Conservation (phyloP, 225 moss, liverwort and hornwort genomes). For the Straminergon stramineum region DNA sequence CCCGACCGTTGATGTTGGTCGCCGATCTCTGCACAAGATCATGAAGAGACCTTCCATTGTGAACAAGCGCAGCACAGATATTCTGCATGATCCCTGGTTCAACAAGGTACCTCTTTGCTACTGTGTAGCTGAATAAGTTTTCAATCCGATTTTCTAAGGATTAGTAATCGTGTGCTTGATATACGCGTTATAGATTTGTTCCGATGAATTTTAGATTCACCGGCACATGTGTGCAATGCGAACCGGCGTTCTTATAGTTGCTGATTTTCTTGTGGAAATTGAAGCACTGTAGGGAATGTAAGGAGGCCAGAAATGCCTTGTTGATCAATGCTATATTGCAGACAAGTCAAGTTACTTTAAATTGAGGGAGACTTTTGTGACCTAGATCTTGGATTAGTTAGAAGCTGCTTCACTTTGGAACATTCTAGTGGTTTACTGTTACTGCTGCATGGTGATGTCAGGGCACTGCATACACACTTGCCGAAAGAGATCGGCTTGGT, state of each 20-base stretch:
- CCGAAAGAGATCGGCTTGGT: conserved; percentile 89
- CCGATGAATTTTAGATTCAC: neutral
- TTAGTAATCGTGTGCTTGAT: neutral
- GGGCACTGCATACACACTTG: conserved; percentile 79
- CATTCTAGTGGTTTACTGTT: neutral
- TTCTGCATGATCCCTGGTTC: conserved; percentile 95
- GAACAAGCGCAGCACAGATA: conserved; percentile 83
- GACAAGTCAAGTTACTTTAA: neutral
- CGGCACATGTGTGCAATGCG: neutral
- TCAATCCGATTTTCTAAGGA: neutral
- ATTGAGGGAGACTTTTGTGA: neutral
- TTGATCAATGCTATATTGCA: neutral
- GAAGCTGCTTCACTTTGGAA: neutral
- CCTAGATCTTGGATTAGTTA: neutral
- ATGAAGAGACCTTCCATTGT: conserved; percentile 64
- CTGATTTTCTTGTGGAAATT: neutral
- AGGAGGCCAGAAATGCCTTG: neutral
- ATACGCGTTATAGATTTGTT: neutral
- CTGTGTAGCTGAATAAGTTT: neutral
- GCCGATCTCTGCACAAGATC: conserved; percentile 26
- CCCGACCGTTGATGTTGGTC: conserved; percentile 18
- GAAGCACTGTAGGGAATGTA: neutral
- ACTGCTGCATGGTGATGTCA: conserved; percentile 5
- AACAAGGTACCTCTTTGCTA: conserved; percentile 57
- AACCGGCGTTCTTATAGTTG: neutral